These are phyloP conservation scores for Drosera capensis DNA, from an alignment of 148 eudicot species.

Conservation along the genomic window DNA sequence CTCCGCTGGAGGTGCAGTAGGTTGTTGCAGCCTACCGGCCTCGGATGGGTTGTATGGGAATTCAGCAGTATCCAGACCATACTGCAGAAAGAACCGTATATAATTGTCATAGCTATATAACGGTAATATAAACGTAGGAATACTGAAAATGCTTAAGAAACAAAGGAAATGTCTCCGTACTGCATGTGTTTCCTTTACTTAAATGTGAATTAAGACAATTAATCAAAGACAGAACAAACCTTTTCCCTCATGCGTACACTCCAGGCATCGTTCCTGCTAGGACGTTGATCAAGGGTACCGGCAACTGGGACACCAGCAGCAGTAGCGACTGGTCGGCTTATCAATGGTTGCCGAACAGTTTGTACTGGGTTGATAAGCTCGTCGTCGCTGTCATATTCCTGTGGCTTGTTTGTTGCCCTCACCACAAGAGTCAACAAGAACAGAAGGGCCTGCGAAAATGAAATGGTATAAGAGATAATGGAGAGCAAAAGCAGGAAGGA, in stretches of 20 bases:
- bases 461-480: not conserved
- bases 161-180: too few species aligned
- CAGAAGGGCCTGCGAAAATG: conserved; percentile 47
- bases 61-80: conserved; percentile 83
- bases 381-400: conserved; percentile 89
- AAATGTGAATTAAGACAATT: too few species aligned
- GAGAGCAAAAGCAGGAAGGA: not conserved
- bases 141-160: too few species aligned
- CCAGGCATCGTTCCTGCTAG: conserved; percentile 89
- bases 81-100: conserved; percentile 38
- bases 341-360: conserved; percentile 70
- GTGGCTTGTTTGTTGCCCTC: conserved; percentile 65
- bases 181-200: too few species aligned
- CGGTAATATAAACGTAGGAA: too few species aligned
- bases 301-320: conserved; percentile 57
- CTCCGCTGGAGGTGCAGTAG: conserved; percentile 38
- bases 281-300: conserved; percentile 52
- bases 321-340: conserved; percentile 47
- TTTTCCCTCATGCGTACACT: conserved; percentile 96
- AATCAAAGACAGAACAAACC: conserved; percentile 17
- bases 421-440: conserved; percentile 71
- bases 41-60: conserved; percentile 76
- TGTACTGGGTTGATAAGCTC: conserved; percentile 77
- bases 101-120: not conserved
- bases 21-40: conserved; percentile 41